A percentile compares a stretch with the other conserved stretches of the same genome.
Conservation (phyloP, 2,329 filamentous ascomycete genomes). For the Fusarium oligoseptatum region DNA sequence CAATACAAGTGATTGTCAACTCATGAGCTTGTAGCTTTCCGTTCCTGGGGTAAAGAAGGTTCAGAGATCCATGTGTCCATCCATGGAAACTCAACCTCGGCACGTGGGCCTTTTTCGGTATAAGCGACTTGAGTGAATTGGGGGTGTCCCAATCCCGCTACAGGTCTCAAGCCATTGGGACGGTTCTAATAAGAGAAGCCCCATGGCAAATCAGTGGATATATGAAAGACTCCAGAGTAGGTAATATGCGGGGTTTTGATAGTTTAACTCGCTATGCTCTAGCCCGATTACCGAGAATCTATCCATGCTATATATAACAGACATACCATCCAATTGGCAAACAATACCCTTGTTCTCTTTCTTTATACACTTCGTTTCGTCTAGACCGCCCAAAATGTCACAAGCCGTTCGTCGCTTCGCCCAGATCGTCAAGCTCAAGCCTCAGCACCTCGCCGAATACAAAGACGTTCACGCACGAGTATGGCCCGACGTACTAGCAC, state of each 20-base stretch:
- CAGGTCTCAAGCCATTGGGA: neutral
- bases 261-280: constrained; percentile 31
- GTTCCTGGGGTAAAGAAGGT: too few species aligned
- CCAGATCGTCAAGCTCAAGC: constrained; percentile 80
- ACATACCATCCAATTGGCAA: neutral
- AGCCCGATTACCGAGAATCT: constrained; percentile 34
- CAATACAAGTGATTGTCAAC: too few species aligned
- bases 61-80: too few species aligned
- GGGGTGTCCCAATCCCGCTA: constrained; percentile 12
- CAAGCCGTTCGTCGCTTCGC: constrained; percentile 70
- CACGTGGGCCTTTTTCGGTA: too few species aligned
- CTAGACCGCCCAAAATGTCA: constrained; percentile 17
- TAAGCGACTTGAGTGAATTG: neutral
- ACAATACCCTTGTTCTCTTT: neutral
- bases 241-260: constrained; percentile 31
- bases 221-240: neutral
- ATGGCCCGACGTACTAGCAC: constrained; percentile 82
- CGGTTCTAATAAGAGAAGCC: neutral
- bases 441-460: constrained; percentile 75
- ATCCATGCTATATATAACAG: constrained; percentile 19
- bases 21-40: too few species aligned
- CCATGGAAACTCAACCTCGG: too few species aligned
- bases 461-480: constrained; percentile 80
- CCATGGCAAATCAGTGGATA: constrained; percentile 11
- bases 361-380: neutral